phyloP scores from a whole-genome alignment of 345 rosid species.

The Kernera saxatilis region DNA sequence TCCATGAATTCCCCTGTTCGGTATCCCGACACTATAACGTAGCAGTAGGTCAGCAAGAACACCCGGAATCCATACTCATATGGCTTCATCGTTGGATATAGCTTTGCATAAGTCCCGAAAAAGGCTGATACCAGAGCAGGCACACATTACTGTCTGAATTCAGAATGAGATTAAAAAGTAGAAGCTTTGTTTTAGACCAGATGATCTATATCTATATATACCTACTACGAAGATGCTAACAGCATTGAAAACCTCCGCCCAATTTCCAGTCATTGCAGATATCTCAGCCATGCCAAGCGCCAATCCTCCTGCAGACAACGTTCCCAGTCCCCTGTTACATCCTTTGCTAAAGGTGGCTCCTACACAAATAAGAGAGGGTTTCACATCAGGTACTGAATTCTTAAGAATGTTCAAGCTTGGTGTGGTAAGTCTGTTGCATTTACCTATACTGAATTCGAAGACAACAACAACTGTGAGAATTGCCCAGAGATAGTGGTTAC shows the following conservation, averaged over 20 bases:
- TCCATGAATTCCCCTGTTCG: conserved; percentile 62
- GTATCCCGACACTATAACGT: conserved; percentile 74
- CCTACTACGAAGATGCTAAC: conserved; percentile 69
- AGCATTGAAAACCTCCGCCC: conserved; percentile 56
- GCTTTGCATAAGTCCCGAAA: conserved; percentile 57
- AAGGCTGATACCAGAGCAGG: conserved; percentile 41
- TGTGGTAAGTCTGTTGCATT: not conserved
- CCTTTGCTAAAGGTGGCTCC: conserved; percentile 95
- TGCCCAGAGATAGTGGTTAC: conserved; percentile 80
- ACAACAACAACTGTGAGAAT: conserved; percentile 75
- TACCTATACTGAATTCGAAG: conserved; percentile 89
- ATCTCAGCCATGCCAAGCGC: conserved; percentile 71
- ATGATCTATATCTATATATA: conserved; percentile 9
- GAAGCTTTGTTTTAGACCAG: not conserved
- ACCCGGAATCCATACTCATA: conserved; percentile 89
- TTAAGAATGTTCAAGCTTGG: not conserved
- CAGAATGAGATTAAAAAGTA: not conserved
- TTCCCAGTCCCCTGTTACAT: conserved; percentile 75
- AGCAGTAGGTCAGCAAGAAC: conserved; percentile 76
- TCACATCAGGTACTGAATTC: not conserved
- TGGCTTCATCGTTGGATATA: conserved; percentile 81
- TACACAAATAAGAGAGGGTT: conserved; percentile 22
- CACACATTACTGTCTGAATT: conserved; percentile 9
- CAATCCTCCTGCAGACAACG: conserved; percentile 82
- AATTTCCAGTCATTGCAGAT: conserved; percentile 51